These are phyloP conservation scores for Lasiosphaeriaceae sp. DNA, from an alignment of 495 filamentous ascomycete genomes.

Conservation along the genomic window DNA sequence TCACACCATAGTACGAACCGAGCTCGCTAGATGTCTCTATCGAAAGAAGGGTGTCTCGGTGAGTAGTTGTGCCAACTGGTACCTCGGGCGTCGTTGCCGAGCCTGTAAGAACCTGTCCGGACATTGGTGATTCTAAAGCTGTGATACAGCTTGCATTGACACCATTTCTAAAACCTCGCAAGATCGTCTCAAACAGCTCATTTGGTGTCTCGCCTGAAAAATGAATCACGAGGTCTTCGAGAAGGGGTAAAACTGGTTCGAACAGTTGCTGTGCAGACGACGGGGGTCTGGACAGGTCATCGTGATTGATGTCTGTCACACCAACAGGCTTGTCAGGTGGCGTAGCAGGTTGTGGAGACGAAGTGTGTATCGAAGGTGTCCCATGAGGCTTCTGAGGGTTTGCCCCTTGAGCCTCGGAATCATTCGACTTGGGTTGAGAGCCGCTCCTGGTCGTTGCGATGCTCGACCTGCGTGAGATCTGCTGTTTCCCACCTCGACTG, in stretches of 20 bases:
- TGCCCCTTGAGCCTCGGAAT: not conserved
- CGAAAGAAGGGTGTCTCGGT: not conserved
- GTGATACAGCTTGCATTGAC: conserved; percentile 10
- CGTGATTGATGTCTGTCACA: not conserved
- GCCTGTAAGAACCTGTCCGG: not conserved
- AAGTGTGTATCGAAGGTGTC: not conserved
- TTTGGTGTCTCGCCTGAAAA: conserved; percentile 29
- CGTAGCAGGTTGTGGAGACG: not conserved
- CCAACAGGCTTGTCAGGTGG: not conserved
- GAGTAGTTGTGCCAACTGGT: not conserved
- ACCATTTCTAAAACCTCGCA: conserved; percentile 29
- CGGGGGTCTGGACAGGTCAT: not conserved
- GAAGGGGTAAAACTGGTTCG: conserved; percentile 35
- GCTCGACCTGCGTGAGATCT: not conserved
- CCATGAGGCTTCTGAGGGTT: not conserved
- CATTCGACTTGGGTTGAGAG: not conserved
- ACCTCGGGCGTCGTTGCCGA: not conserved
- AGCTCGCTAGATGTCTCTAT: not conserved
- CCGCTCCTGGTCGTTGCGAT: not conserved
- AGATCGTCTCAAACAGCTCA: conserved; percentile 25
- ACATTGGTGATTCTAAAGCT: not conserved
- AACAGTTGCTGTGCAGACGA: conserved; percentile 9
- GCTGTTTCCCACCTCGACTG: not conserved
- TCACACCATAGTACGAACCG: not conserved
- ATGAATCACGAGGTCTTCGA: conserved; percentile 41